Percentiles rank a stretch among this genome's conserved stretches.
Evolutionary conservation across 768 basidiomycete genomes (phyloP).

Genomic region (Termitomyces titanicus): DNA sequence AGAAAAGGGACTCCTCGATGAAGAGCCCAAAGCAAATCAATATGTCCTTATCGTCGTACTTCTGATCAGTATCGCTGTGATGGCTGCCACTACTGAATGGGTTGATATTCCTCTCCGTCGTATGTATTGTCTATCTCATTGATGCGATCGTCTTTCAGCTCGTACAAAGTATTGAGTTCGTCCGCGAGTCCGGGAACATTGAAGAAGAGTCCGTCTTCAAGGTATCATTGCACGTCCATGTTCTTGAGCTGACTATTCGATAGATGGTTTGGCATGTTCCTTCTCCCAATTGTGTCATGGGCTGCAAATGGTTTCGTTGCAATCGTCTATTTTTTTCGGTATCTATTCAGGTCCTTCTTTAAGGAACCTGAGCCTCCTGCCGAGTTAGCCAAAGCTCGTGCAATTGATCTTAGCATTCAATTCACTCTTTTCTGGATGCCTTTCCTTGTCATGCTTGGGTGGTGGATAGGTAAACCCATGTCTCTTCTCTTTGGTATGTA

Average conservation of each 20-base stretch:
- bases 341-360: constrained; percentile 37
- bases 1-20: constrained; percentile 27
- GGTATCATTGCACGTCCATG: not conserved
- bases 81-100: constrained; percentile 72
- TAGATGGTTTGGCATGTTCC: constrained; percentile 72
- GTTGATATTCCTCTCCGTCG: constrained; percentile 25
- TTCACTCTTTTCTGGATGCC: constrained; percentile 82
- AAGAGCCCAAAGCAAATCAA: constrained; percentile 58
- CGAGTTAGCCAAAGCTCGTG: constrained; percentile 60
- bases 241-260: not conserved
- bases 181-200: constrained; percentile 41
- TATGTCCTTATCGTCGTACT: constrained; percentile 58
- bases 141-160: constrained; percentile 40
- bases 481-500: constrained; percentile 62
- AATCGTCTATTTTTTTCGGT: constrained; percentile 51
- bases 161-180: constrained; percentile 59
- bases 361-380: constrained; percentile 40
- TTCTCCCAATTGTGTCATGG: constrained; percentile 72
- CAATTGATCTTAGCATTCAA: constrained; percentile 77
- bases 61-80: constrained; percentile 47
- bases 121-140: constrained; percentile 41
- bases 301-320: constrained; percentile 67
- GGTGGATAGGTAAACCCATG: constrained; percentile 63
- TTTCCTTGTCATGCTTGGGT: constrained; percentile 61
- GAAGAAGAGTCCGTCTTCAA: constrained; percentile 41